Evolutionary conservation across 2,329 filamentous ascomycete genomes (phyloP), one percentile per base, ranked within the genome.

Genomic region (Cladosporium cucumerinum): DNA sequence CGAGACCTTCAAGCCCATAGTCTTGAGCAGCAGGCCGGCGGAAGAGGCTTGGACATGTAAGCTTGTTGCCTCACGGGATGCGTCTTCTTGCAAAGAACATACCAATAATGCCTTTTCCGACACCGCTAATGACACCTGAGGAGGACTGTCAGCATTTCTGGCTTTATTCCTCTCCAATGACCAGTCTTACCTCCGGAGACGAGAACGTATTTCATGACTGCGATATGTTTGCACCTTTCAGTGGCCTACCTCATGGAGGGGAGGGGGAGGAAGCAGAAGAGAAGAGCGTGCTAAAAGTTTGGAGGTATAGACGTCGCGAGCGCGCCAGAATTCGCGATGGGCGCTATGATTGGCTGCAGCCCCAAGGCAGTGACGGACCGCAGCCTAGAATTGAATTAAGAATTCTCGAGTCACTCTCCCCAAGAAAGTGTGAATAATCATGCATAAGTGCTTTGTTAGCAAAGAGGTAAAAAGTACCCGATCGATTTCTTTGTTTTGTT

Each of bases 191-290:
- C 90, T 84, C 90, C 90, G 72, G 89, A 91, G 71, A 92, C 89
- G 70, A 92, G 83, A 78, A 93, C 88, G 83, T 92, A 92, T 82
- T 92, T 91, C 89, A 92, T 93, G 74, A 81, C 87, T 76, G 72
- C 71, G 65, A 64, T 65, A 67, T 67, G 48, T 74, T 46, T 70
- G 65, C 71, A 73, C 72, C 73, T 74, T 76, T 69, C 75, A 75
- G 74, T 74, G 77, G 76, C 77, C 72, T 74, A 68, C 67, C 73
- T 76, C 73, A 73, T 72, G 69, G 65, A 71, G 75, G 76, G 75
- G 75, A 77, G 78, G 76, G 78, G 78, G 77, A 75, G 72, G 72
- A 77, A 74, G 69, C 78, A 74, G 57, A 64, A 64, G 62, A 64
- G 62, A 57, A 64, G 60, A 52, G 49, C 60, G 49, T 39, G 60